Conservation (phyloP, 116 monocot species). For the Cymodocea nodosa region DNA sequence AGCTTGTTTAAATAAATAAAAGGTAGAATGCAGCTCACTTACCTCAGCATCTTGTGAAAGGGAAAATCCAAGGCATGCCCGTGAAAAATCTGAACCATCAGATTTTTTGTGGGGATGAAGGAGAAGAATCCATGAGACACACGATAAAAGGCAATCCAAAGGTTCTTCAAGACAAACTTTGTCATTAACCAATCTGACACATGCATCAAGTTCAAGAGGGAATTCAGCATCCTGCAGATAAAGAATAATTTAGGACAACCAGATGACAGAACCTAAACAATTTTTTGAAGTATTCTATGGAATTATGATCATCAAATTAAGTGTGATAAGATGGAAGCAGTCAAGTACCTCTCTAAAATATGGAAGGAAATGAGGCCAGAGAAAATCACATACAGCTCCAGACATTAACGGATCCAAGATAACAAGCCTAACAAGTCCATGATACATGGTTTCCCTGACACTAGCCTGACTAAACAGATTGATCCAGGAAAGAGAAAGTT, state of each 20-base stretch:
- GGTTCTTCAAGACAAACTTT: slow-evolving; percentile 57
- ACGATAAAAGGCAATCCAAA: slow-evolving; percentile 60
- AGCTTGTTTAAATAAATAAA: not conserved
- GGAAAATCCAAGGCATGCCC: slow-evolving; percentile 71
- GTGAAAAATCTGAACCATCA: slow-evolving; percentile 35
- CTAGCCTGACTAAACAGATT: slow-evolving; percentile 31
- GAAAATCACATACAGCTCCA: slow-evolving; percentile 54
- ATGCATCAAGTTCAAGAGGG: slow-evolving; percentile 50
- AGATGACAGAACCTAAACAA: not conserved
- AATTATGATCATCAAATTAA: not conserved
- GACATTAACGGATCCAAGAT: slow-evolving; percentile 46
- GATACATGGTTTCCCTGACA: slow-evolving; percentile 59
- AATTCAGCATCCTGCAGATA: slow-evolving; percentile 40
- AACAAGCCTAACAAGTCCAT: slow-evolving; percentile 64
- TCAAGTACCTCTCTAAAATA: slow-evolving; percentile 54
- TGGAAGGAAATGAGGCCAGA: slow-evolving; percentile 81
- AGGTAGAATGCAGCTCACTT: not conserved
- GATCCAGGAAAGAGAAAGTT: not conserved
- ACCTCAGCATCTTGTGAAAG: slow-evolving; percentile 89
- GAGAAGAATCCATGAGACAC: slow-evolving; percentile 67
- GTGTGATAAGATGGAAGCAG: too few relatives aligned
- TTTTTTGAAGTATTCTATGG: not conserved
- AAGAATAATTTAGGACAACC: not conserved
- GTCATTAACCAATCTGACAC: slow-evolving; percentile 54
- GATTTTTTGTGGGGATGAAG: slow-evolving; percentile 51